Evolutionary conservation across 805 yeast genomes (phyloP), one percentile per base, ranked within the genome.

Genomic region (Candida chauliodis): DNA sequence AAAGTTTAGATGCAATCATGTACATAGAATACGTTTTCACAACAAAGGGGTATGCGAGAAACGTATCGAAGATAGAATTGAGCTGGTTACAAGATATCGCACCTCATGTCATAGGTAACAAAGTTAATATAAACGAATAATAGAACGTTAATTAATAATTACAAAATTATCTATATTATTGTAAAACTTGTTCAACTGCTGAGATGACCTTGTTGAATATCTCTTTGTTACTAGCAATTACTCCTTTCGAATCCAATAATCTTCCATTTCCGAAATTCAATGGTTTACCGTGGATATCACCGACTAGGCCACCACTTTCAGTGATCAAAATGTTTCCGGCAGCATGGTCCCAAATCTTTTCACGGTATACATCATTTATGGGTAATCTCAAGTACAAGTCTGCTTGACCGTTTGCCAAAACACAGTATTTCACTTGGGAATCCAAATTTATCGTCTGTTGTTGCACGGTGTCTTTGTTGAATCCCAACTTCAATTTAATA

Each of bases 331-430:
- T 71, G 52, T 84, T 83, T 3, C 99, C 99, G 2, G 97, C 95
- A 14, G 98, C 98, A 59, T 93, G 99, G 62, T 93, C 99, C 98
- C 99, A 93, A 43, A 93, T 89, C 62, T 93, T 93, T 58, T 93
- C 99, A 51, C 86, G 75, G 58, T 90, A 93, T 2, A 75, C 62
- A 36, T 78, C 69, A 47, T 74, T 79, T 32, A 81, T 78, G 10
- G 99, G 99, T 42, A 95, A 65, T 49, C 99, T 80, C 44, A 93
- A 69, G 52, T 95, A 93, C 10, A 93, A 75, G 51, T 93, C 97
- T 3, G 96, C 98, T 40, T 84, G 83, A 24, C 99, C 99, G 45
- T 82, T 74, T 8, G 97, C 81, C 32, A 93, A 72, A 11, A 90
- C 78, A 66, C 98, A 91, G 66, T 93, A 93, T 60, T 93, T 93